Evolutionary conservation across 2,329 filamentous ascomycete species (phyloP), one percentile per base, ranked within the genome.

Genomic region (Alternaria sp.): DNA sequence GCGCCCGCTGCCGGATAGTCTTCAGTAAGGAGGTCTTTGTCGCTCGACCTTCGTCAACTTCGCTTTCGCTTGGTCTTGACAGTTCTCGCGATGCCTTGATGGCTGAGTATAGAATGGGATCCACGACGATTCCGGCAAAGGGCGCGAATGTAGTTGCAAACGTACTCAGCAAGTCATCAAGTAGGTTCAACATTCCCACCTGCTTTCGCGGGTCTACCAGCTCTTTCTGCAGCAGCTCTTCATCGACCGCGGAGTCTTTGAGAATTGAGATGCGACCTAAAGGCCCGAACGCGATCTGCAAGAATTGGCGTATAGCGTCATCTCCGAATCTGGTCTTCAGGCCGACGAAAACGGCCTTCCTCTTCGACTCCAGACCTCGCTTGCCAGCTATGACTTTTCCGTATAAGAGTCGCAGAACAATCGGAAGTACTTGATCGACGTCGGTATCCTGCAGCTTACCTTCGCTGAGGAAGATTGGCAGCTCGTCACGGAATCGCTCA

Each of bases 101-200:
- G 26, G 96, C 83, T 76, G 93, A 97, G 76, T 93, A 95, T 1
- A 98, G 82, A 0, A 96, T 86, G 0, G 93, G 88, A 70, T 95
- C 89, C 65, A 95, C 84, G 5, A 98, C 84, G 12, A 86, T 86
- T 15, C 86, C 83, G 52, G 90, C 86, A 70, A 92, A 95, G 0
- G 89, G 86, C 3, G 85, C 80, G 57, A 96, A 88, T 57, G 90
- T 90, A 6, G 87, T 88, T 57, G 94, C 93, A 36, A 98, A 86
- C 57, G 96, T 93, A 61, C 91, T 91, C 63, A 98, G 89, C 77
- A 98, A 88, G 11, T 95, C 89, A 63, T 93, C 90, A 54, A 96
- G 86, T 93, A 98, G 96, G 76, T 96, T 97, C 55, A 97, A 83
- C 76, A 97, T 89, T 83, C 96, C 96, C 62, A 96, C 87, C 79